Conservation (phyloP, 257 asterid genomes). For the Nicotiana undulata region DNA sequence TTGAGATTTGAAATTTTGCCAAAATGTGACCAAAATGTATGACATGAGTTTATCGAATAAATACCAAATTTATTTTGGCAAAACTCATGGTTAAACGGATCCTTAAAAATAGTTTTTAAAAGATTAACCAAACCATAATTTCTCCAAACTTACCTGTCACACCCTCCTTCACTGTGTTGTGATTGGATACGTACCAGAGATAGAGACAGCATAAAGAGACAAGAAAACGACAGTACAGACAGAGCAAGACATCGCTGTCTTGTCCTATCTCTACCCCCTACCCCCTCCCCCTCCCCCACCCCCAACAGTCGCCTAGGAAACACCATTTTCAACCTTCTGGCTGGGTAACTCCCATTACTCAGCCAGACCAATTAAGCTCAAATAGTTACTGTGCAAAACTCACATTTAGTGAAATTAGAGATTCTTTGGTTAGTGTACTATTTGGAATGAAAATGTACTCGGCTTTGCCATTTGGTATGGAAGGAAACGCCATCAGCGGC, state of each 20-base stretch:
- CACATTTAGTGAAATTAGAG: neutral
- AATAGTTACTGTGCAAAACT: no score
- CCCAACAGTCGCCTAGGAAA: neutral
- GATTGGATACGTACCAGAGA: neutral
- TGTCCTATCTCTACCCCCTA: constrained; percentile 16
- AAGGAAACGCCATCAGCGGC: neutral
- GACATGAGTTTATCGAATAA: no score
- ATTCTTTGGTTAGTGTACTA: constrained; percentile 17
- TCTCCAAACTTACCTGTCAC: no score
- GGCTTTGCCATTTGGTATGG: constrained; percentile 17
- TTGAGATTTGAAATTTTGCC: no score
- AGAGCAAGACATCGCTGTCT: constrained; percentile 60
- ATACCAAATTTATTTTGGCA: no score
- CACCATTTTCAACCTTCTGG: neutral
- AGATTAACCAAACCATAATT: no score
- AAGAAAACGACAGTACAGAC: constrained; percentile 28
- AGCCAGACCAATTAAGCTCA: no score
- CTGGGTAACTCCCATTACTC: neutral
- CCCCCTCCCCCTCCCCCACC: neutral
- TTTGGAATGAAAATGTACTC: constrained; percentile 42
- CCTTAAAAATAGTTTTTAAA: no score
- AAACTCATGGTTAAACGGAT: no score
- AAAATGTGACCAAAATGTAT: no score
- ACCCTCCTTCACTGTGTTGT: neutral
- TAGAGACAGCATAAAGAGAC: constrained; percentile 9